Evolutionary conservation across 192 early-diverging fungal genomes (phyloP).

Genomic region (Lobosporangium transversale): DNA sequence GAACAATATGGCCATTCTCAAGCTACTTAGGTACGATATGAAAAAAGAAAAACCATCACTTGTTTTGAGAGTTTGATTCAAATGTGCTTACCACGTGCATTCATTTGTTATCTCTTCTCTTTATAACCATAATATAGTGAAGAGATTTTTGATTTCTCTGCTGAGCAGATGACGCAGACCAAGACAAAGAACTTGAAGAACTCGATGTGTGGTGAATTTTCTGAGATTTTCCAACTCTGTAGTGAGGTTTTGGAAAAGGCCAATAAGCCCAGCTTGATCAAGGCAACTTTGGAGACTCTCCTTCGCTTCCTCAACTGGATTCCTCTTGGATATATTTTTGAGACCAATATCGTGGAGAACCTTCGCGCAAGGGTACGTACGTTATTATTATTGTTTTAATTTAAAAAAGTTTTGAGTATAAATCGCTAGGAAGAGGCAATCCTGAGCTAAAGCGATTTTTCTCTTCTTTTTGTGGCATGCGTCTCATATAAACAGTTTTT

Average conservation of each 20-base stretch:
- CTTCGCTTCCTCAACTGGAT: constrained; percentile 98
- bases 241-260: constrained; percentile 94
- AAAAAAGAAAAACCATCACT: too few species aligned
- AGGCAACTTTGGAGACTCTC: constrained; percentile 93
- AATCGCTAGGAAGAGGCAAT: background rate
- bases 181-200: constrained; percentile 95
- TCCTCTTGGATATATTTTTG: constrained; percentile 97
- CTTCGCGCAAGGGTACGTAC: constrained; percentile 78
- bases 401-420: too few species aligned
- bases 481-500: constrained; percentile 79
- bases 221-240: constrained; percentile 95
- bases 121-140: constrained; percentile 68
- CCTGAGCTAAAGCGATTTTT: too few species aligned
- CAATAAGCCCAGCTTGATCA: constrained; percentile 87
- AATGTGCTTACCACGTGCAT: too few species aligned
- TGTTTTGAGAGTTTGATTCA: too few species aligned
- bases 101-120: constrained; percentile 1
- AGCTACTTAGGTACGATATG: constrained; percentile 85
- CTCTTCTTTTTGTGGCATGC: background rate
- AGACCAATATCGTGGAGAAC: constrained; percentile 89
- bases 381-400: background rate
- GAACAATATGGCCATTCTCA: constrained; percentile 99
- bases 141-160: constrained; percentile 99
- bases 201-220: constrained; percentile 95
- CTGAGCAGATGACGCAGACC: constrained; percentile 97